phyloP scores from a whole-genome alignment of 2,329 filamentous ascomycete species.

The Colletotrichum higginsianum region DNA sequence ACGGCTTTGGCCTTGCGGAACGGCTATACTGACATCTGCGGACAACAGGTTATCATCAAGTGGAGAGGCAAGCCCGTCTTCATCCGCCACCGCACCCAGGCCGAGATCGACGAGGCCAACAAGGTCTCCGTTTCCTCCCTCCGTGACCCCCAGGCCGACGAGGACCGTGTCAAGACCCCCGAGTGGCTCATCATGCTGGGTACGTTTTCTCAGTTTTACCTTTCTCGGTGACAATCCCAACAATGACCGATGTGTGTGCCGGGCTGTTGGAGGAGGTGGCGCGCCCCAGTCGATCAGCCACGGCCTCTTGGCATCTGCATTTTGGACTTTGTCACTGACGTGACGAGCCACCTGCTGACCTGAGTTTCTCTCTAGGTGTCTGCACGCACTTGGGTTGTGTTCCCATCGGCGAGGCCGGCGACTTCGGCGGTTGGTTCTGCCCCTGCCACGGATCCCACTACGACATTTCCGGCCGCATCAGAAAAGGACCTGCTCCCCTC shows the following conservation, averaged over 20 bases:
- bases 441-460: slow-evolving; percentile 99
- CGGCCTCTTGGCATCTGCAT: background rate
- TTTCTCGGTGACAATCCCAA: background rate
- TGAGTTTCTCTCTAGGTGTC: slow-evolving; percentile 74
- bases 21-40: slow-evolving; percentile 11
- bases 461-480: slow-evolving; percentile 98
- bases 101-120: slow-evolving; percentile 96
- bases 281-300: background rate
- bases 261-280: background rate
- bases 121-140: slow-evolving; percentile 85
- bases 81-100: slow-evolving; percentile 95
- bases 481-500: slow-evolving; percentile 96
- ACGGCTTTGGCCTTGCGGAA: background rate
- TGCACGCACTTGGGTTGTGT: slow-evolving; percentile 99
- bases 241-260: too few relatives aligned
- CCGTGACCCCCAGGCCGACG: slow-evolving; percentile 92
- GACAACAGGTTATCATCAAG: slow-evolving; percentile 93
- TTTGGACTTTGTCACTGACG: background rate
- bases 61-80: slow-evolving; percentile 99
- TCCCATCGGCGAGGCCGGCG: slow-evolving; percentile 97
- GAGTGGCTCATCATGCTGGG: slow-evolving; percentile 99
- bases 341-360: slow-evolving; percentile 44
- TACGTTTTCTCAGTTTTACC: slow-evolving; percentile 58
- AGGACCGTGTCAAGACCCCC: slow-evolving; percentile 95
- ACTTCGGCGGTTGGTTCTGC: slow-evolving; percentile 99